Evolutionary conservation across 1,284 basidiomycete genomes (phyloP).

Genomic region (Cutaneotrichosporon sp.): DNA sequence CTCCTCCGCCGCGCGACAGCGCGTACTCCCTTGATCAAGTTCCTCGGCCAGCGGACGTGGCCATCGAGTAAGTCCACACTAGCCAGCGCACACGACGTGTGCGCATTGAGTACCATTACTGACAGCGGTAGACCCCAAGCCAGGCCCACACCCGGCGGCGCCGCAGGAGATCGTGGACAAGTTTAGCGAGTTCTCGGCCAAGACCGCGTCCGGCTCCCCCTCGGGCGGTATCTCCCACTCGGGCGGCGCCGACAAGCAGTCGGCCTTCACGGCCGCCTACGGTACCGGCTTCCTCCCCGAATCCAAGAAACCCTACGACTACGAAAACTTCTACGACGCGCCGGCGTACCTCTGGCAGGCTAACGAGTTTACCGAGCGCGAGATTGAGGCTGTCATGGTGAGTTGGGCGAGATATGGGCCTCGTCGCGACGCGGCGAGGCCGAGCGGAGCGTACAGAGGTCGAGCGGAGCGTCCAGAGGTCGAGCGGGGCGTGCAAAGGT

Average conservation of each 20-base stretch:
- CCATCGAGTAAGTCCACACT: constrained; percentile 50
- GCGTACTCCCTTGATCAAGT: constrained; percentile 66
- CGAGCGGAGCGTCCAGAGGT: no score
- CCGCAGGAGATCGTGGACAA: constrained; percentile 62
- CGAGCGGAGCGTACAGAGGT: background rate
- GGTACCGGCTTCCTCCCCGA: constrained; percentile 12
- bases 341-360: constrained; percentile 65
- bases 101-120: background rate
- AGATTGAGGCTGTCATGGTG: constrained; percentile 75
- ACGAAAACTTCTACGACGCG: constrained; percentile 71
- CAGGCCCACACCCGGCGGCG: constrained; percentile 69
- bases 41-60: constrained; percentile 65
- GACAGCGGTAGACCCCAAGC: constrained; percentile 55
- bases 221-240: constrained; percentile 19
- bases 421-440: background rate
- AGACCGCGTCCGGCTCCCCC: constrained; percentile 34
- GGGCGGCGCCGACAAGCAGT: constrained; percentile 3
- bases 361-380: constrained; percentile 58
- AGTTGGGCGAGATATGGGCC: constrained; percentile 32
- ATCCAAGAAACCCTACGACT: constrained; percentile 48
- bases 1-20: constrained; percentile 20
- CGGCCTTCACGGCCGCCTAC: constrained; percentile 25
- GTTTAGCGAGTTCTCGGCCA: constrained; percentile 59
- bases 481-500: no score
- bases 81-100: background rate